These are phyloP conservation scores for Quercus glauca DNA, from an alignment of 306 rosid species.

Conservation along the genomic window DNA sequence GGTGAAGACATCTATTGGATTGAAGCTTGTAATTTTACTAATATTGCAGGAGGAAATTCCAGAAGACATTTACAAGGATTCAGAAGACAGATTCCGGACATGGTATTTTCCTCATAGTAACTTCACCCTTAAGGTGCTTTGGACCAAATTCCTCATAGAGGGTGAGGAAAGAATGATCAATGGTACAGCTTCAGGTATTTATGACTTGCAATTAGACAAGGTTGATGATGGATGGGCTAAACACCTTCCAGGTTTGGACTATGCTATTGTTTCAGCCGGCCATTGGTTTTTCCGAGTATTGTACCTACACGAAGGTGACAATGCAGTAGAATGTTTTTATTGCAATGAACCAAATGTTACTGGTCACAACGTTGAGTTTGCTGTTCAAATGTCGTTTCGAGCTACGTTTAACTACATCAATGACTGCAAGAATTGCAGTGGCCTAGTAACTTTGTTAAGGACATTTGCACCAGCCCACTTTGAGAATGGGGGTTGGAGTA, in stretches of 20 bases:
- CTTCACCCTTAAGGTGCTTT: conserved; percentile 58
- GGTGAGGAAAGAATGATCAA: conserved; percentile 65
- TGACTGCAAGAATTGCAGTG: conserved; percentile 40
- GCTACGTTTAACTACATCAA: conserved; percentile 43
- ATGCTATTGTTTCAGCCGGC: conserved; percentile 59
- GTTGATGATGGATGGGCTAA: conserved; percentile 52
- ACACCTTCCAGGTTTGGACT: conserved; percentile 54
- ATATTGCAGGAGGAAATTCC: conserved; percentile 68
- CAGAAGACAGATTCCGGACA: conserved; percentile 61
- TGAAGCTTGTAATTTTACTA: not conserved
- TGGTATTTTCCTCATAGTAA: conserved; percentile 65
- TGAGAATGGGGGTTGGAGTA: conserved; percentile 74
- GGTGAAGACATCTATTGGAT: not conserved
- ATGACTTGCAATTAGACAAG: conserved; percentile 60
- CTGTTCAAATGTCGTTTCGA: conserved; percentile 51
- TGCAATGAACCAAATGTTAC: conserved; percentile 56
- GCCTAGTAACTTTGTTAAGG: conserved; percentile 54
- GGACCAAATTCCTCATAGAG: conserved; percentile 67
- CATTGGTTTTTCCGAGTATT: conserved; percentile 83
- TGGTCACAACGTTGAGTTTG: conserved; percentile 21
- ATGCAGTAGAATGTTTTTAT: conserved; percentile 54
- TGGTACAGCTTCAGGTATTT: conserved; percentile 58
- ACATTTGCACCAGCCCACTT: conserved; percentile 88
- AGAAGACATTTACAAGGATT: conserved; percentile 57
- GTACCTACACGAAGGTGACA: conserved; percentile 43